These are phyloP conservation scores for Chrysosporium keratinophilum DNA, from an alignment of 2,329 filamentous ascomycete species.

Conservation along the genomic window DNA sequence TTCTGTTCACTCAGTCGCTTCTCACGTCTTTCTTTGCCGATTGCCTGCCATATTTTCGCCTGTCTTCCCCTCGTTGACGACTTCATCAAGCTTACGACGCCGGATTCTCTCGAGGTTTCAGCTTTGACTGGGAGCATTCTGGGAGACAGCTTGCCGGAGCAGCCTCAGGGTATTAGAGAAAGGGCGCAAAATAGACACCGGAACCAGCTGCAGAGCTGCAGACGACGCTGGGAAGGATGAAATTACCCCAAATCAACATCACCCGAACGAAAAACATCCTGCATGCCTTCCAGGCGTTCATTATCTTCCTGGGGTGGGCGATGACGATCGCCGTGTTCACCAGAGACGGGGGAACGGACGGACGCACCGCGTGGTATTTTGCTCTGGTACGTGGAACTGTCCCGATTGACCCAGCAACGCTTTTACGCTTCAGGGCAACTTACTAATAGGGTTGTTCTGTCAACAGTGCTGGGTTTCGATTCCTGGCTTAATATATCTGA, in stretches of 20 bases:
- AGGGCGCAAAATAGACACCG: not conserved
- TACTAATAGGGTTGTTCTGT: conserved; percentile 1
- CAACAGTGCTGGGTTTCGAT: conserved; percentile 49
- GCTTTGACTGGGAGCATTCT: not conserved
- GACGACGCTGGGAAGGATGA: conserved; percentile 9
- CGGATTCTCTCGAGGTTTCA: not conserved
- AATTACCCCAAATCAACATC: conserved; percentile 12
- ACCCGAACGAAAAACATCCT: conserved; percentile 45
- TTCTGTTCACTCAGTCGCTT: not conserved
- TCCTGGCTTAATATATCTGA: conserved; percentile 49
- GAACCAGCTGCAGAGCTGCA: not conserved
- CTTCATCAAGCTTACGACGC: too few species aligned
- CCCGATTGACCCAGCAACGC: not conserved
- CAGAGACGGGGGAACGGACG: conserved; percentile 44
- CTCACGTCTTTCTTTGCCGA: not conserved
- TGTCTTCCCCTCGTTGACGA: too few species aligned
- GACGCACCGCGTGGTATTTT: conserved; percentile 48
- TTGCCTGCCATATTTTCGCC: too few species aligned
- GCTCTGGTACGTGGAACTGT: conserved; percentile 39
- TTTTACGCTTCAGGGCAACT: not conserved
- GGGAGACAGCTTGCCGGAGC: not conserved
- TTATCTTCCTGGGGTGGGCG: conserved; percentile 50
- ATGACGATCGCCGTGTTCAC: conserved; percentile 50
- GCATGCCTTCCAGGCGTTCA: conserved; percentile 45
- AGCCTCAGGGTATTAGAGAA: not conserved